phyloP scores from a whole-genome alignment of 2,329 filamentous ascomycete genomes.

The Nakataea oryzae region DNA sequence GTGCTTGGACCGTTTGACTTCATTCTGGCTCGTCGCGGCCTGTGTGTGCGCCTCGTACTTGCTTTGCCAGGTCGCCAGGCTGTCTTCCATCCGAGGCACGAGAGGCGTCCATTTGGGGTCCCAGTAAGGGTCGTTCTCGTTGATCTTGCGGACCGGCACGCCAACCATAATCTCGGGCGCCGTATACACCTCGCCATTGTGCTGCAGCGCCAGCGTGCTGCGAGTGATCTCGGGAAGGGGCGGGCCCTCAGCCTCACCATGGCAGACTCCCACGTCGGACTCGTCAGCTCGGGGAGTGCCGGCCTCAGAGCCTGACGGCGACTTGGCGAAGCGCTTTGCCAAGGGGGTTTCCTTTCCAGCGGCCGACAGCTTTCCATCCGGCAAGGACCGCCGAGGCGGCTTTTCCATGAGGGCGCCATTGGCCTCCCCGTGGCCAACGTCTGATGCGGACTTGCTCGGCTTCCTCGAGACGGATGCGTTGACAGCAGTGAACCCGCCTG shows the following conservation, averaged over 20 bases:
- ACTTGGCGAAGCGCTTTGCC: background rate
- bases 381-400: background rate
- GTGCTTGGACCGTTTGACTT: slow-evolving; percentile 15
- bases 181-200: slow-evolving; percentile 38
- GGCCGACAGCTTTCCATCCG: background rate
- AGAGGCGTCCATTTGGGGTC: slow-evolving; percentile 40
- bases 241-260: slow-evolving; percentile 1
- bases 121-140: slow-evolving; percentile 42
- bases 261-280: slow-evolving; percentile 5
- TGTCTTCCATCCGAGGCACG: slow-evolving; percentile 27
- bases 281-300: background rate
- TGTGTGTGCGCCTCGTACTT: slow-evolving; percentile 21
- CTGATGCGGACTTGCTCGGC: background rate
- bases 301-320: background rate
- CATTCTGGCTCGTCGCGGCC: background rate
- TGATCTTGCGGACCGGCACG: slow-evolving; percentile 41
- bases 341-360: background rate
- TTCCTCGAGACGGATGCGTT: slow-evolving; percentile 7
- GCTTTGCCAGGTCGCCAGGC: slow-evolving; percentile 34
- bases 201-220: slow-evolving; percentile 30
- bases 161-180: slow-evolving; percentile 41
- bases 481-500: slow-evolving; percentile 13
- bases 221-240: slow-evolving; percentile 30
- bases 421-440: background rate
- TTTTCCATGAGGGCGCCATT: background rate